Base-by-base conservation (phyloP, 1,284 basidiomycete genomes). In the Pseudozyma sp. region DNA sequence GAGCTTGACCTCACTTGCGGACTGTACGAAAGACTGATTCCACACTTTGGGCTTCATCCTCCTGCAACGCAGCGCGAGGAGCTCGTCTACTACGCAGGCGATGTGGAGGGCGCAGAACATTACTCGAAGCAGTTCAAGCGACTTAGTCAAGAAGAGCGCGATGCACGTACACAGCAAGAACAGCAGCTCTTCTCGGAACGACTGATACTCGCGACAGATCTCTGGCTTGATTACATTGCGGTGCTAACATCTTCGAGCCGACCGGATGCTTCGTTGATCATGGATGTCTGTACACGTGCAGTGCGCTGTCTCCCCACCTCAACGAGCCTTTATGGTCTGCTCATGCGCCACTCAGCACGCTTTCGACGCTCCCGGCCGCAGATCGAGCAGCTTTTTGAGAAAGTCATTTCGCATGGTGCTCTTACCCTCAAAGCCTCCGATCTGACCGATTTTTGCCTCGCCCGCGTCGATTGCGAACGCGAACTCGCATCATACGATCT, bases 401-500 rank as follows among this genome's bases (percentile, higher is more conserved):
- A 42, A 3, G 74, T 59, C 9, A 38, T 76, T n/a, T 52, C 50
- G 3, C 59, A 61, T 2, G 75, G 70, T 42, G 58, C 66, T 6
- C 45, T 80, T n/a, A 31, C 51, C 0, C 47, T 61, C 13, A 61
- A 61, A 25, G 74, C 63, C 8, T 59, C 65, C 11, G 68, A 66
- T 8, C 54, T 80, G 1, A 67, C 77, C 13, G 66, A 79, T 7
- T 64, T 84, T 11, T 68, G 82, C 9, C 62, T 82, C 0, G 79
- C 79, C 5, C 61, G 77, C 10, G 52, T 83, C n/a, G 83, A 84
- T 59, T 73, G 76, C 60, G 81, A 82, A 63, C 70, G 83, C 35
- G 72, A 80, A 34, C 59, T 68, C 11, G 76, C 74, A 0, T 61
- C 72, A 10, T 59, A 65, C 16, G 71, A 73, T 6, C 48, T 79